phyloP scores from a whole-genome alignment of 2,329 filamentous ascomycete genomes.

The Daldinia sp. region DNA sequence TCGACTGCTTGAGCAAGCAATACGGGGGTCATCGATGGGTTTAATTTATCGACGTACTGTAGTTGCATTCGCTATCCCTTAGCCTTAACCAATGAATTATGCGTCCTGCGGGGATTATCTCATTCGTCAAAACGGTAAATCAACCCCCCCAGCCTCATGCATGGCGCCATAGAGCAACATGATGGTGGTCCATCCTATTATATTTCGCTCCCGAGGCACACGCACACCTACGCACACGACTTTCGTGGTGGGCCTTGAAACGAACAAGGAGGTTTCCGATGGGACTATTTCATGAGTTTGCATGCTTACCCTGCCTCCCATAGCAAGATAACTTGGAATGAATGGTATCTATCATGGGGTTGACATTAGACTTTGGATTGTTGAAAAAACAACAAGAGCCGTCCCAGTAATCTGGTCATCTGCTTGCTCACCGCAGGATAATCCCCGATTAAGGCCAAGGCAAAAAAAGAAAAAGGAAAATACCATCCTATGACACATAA shows the following conservation, averaged over 20 bases:
- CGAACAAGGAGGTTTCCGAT: slow-evolving; percentile 41
- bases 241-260: slow-evolving; percentile 40
- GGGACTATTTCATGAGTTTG: slow-evolving; percentile 34
- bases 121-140: slow-evolving; percentile 44
- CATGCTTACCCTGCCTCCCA: slow-evolving; percentile 23
- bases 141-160: slow-evolving; percentile 39
- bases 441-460: slow-evolving; percentile 20
- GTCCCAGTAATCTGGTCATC: slow-evolving; percentile 30
- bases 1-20: slow-evolving; percentile 45
- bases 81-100: slow-evolving; percentile 37
- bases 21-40: slow-evolving; percentile 36
- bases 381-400: slow-evolving; percentile 13
- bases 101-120: slow-evolving; percentile 46
- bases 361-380: slow-evolving; percentile 1
- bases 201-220: slow-evolving; percentile 39
- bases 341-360: slow-evolving; percentile 12
- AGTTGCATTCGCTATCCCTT: slow-evolving; percentile 37
- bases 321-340: slow-evolving; percentile 1
- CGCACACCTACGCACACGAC: slow-evolving; percentile 28
- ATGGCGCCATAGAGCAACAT: slow-evolving; percentile 37
- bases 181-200: slow-evolving; percentile 43
- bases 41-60: slow-evolving; percentile 40
- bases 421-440: slow-evolving; percentile 32
- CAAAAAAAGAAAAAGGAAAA: slow-evolving; percentile 12
- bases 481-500: slow-evolving; percentile 15